phyloP scores from a whole-genome alignment of 176 grass and related monocot species.

The Zizania latifolia region DNA sequence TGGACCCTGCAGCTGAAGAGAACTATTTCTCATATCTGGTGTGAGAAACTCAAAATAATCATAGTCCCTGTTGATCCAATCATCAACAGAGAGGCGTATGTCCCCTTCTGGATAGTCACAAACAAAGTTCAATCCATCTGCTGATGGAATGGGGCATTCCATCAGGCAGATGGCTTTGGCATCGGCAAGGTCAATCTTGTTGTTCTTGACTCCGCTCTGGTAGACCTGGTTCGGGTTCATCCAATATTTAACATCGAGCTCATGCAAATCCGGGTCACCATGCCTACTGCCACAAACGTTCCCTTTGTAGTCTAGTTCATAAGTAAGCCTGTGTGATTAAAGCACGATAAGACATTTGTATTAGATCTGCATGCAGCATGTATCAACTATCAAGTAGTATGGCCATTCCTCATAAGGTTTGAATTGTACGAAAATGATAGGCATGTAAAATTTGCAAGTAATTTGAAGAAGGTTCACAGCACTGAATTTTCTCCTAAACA shows the following conservation, averaged over 20 bases:
- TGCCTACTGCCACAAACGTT: conserved; percentile 80
- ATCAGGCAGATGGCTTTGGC: conserved; percentile 90
- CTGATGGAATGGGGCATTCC: conserved; percentile 74
- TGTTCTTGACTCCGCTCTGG: conserved; percentile 69
- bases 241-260: conserved; percentile 82
- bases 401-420: not conserved
- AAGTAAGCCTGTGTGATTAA: conserved; percentile 53
- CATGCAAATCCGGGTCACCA: conserved; percentile 56
- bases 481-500: not conserved
- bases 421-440: not conserved
- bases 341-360: not conserved
- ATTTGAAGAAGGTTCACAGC: no score
- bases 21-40: conserved; percentile 87
- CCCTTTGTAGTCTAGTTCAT: conserved; percentile 91
- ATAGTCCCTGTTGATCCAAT: conserved; percentile 97
- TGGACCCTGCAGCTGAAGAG: conserved; percentile 89
- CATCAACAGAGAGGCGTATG: conserved; percentile 71
- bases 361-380: not conserved
- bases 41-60: conserved; percentile 94
- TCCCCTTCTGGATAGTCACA: conserved; percentile 97
- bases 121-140: conserved; percentile 73
- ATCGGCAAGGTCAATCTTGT: conserved; percentile 66
- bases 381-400: not conserved
- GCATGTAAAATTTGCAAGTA: not conserved
- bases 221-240: conserved; percentile 96